Percentiles rank a stretch among this genome's conserved stretches.
phyloP scores from a whole-genome alignment of 441 rosid species.

The Flueggea neowawraea region DNA sequence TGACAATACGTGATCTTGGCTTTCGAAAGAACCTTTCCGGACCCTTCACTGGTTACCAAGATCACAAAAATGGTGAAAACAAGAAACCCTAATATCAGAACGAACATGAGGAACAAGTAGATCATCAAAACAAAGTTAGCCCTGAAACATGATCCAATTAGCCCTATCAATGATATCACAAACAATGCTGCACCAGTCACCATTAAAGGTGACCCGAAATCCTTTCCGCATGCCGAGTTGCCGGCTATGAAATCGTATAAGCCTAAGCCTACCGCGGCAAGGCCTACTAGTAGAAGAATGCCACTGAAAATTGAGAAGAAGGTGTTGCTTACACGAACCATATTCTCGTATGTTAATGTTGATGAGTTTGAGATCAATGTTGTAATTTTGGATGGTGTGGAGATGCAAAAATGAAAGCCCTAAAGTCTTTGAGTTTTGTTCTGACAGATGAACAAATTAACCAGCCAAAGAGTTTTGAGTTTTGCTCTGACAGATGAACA shows the following conservation, averaged over 20 bases:
- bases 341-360: background rate
- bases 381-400: too few relatives aligned
- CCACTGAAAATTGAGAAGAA: constrained; percentile 3
- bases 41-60: constrained; percentile 40
- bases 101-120: constrained; percentile 39
- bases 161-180: constrained; percentile 40
- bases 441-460: too few relatives aligned
- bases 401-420: too few relatives aligned
- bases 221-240: constrained; percentile 38
- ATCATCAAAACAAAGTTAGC: constrained; percentile 30
- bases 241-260: constrained; percentile 16
- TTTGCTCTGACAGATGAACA: too few relatives aligned
- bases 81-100: constrained; percentile 30
- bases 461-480: too few relatives aligned
- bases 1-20: constrained; percentile 29
- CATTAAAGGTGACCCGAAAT: constrained; percentile 36
- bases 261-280: constrained; percentile 2
- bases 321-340: constrained; percentile 6
- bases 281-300: constrained; percentile 5
- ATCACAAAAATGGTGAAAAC: constrained; percentile 32
- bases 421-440: too few relatives aligned
- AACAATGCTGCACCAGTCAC: constrained; percentile 27
- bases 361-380: too few relatives aligned
- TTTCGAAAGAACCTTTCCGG: constrained; percentile 30
- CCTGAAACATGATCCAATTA: constrained; percentile 39